Percentiles rank a stretch among this genome's conserved stretches.
phyloP scores from a whole-genome alignment of 106 monocot genomes.

The Phalaenopsis aphrodite region DNA sequence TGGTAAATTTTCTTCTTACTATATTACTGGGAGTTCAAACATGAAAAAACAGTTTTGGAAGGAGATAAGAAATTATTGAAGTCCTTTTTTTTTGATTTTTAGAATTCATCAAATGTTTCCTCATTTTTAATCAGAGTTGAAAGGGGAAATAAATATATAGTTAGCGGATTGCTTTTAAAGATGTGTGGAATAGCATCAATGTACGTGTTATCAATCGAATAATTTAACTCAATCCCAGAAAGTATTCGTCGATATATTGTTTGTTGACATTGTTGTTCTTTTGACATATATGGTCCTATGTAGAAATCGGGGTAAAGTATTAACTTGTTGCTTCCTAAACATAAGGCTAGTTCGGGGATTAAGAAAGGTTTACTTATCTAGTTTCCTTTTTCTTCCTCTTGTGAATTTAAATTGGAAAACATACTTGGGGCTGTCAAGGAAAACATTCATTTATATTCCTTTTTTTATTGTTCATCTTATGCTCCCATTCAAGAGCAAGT shows the following conservation, averaged over 20 bases:
- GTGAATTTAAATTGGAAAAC: neutral
- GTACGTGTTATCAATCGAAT: neutral
- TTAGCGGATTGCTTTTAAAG: neutral
- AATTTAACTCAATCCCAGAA: neutral
- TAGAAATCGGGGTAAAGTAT: neutral
- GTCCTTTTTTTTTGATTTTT: neutral
- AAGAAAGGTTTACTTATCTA: too few species aligned
- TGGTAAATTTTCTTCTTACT: neutral
- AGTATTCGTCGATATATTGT: too few species aligned
- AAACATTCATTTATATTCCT: neutral
- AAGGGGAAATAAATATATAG: neutral
- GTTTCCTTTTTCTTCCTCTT: neutral
- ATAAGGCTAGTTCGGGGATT: neutral
- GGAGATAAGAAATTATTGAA: neutral
- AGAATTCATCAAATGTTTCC: neutral
- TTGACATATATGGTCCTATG: neutral
- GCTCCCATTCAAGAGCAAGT: neutral
- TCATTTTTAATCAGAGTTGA: neutral
- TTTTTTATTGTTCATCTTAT: neutral
- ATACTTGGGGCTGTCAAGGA: neutral
- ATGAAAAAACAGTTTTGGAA: neutral
- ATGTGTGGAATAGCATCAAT: neutral
- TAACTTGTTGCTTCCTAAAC: slow-evolving; percentile 1
- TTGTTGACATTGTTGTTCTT: too few species aligned
- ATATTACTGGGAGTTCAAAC: neutral